Base-by-base conservation (phyloP, 2,329 filamentous ascomycete genomes). In the Graphilbum ipis-grandicollis region DNA sequence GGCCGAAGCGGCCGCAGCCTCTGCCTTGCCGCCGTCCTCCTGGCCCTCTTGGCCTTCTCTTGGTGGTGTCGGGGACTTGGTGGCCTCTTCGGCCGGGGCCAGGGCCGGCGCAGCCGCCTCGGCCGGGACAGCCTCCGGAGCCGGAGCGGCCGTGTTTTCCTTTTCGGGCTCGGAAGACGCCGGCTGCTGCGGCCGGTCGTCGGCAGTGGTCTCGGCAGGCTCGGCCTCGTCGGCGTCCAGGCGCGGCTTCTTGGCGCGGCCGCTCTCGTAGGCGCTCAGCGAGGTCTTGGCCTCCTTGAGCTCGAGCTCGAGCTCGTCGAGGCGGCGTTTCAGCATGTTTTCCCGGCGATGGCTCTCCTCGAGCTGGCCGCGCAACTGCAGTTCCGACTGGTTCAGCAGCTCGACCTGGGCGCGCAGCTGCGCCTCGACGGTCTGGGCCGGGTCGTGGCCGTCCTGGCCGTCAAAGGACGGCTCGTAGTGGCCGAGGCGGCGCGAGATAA, bases 311-410 rank as follows among this genome's bases (percentile, higher is more conserved):
- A 85, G 61, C 46, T 92, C 82, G 39, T 82, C 79, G n/a, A 93
- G 62, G 35, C 80, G 74, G 35, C 79, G 70, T 58, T 92, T 92
- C 28, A 93, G 65, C 39, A 77, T 79, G 40, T 84, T 81, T 55
- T 92, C 85, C 26, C 83, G 69, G 36, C 73, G 69, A 48, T 85
- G 77, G 33, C 77, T 75, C 36, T 88, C 80, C 23, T 92, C 81
- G 2, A 86, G 64, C 44, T 79, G 75, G 4, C 63, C 56, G 19
- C 67, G 65, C 43, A 79, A 57, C 35, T 71, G 64, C 3, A 62
- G 62, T 43, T 74, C 69, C 32, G 73, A 68, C 41, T 58, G 64
- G 14, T 58, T 57, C 8, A 66, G 62, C 31, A 75, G 64, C 40
- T 74, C 67, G 41, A 68, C 63, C 17, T 53, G 48, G 40, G 59